Conservation (phyloP, 1,139 yeast genomes). For the Meyerozyma guilliermondii region DNA sequence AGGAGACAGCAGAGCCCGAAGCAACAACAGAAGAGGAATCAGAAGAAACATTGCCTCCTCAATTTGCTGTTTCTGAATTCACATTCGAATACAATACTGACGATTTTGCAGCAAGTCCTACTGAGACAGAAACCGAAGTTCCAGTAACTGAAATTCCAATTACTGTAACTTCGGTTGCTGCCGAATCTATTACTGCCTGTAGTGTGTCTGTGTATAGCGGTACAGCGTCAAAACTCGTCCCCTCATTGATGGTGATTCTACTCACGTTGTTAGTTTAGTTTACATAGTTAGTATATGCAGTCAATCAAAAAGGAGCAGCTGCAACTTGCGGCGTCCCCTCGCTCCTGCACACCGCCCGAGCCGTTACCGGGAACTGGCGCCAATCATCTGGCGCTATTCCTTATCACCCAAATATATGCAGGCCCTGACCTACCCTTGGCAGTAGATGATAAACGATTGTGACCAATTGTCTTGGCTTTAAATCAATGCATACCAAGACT, state of each 20-base stretch:
- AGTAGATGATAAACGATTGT: neutral
- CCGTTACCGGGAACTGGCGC: conserved; percentile 2
- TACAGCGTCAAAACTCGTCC: neutral
- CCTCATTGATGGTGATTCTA: neutral
- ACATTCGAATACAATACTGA: too few species aligned
- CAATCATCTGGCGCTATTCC: conserved; percentile 2
- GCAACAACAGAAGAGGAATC: too few species aligned
- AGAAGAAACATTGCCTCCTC: too few species aligned
- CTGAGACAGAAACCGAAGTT: too few species aligned
- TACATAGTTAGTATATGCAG: neutral
- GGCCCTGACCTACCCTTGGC: neutral
- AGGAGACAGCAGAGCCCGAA: too few species aligned
- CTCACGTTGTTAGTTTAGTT: neutral
- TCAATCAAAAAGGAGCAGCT: too few species aligned
- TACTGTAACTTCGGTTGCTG: neutral
- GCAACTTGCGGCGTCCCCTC: too few species aligned
- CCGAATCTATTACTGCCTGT: neutral
- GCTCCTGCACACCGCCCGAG: conserved; percentile 1
- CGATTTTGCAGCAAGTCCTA: too few species aligned
- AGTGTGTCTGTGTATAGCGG: neutral
- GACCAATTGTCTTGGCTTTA: neutral
- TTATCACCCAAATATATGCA: neutral
- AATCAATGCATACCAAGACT: neutral
- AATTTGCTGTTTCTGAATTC: too few species aligned
- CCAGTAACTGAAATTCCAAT: too few species aligned